A percentile compares a stretch with the other conserved stretches of the same genome.
phyloP scores from a whole-genome alignment of 2,329 filamentous ascomycete genomes.

The Microdochium nivale region DNA sequence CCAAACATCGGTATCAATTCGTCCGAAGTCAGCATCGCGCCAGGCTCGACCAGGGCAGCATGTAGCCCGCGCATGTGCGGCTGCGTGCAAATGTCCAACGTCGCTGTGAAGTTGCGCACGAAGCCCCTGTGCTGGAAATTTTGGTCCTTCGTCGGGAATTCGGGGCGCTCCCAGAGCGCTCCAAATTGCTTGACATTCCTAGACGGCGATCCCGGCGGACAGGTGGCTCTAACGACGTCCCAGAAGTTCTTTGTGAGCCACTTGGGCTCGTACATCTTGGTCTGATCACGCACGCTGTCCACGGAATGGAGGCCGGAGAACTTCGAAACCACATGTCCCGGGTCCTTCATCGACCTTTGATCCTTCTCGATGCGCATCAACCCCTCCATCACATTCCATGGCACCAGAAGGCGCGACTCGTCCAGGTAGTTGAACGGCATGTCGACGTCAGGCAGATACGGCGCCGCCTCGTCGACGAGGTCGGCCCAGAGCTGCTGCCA shows the following conservation, averaged over 20 bases:
- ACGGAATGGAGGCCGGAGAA: constrained; percentile 23
- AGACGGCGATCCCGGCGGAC: constrained; percentile 45
- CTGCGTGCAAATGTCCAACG: constrained; percentile 50
- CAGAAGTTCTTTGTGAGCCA: constrained; percentile 44
- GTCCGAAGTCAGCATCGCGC: constrained; percentile 40
- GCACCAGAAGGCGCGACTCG: constrained; percentile 53
- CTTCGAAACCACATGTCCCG: constrained; percentile 32
- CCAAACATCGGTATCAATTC: constrained; percentile 53
- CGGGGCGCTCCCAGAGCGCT: constrained; percentile 18
- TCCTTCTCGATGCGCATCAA: constrained; percentile 38
- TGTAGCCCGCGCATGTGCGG: constrained; percentile 42
- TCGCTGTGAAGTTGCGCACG: constrained; percentile 48
- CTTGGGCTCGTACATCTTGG: constrained; percentile 22
- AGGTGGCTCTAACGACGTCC: constrained; percentile 47
- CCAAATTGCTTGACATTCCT: constrained; percentile 5
- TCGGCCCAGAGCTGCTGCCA: constrained; percentile 39
- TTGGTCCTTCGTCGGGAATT: constrained; percentile 20
- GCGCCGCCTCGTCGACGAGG: constrained; percentile 42
- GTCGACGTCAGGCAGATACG: constrained; percentile 53
- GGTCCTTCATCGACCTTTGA: constrained; percentile 30
- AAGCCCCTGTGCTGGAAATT: constrained; percentile 35
- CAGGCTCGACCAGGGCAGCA: constrained; percentile 47
- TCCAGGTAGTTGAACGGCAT: constrained; percentile 59
- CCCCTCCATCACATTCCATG: constrained; percentile 45
- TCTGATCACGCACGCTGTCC: constrained; percentile 6